phyloP scores from a whole-genome alignment of 2,329 filamentous ascomycete genomes.

The Fusarium sarcochroum region DNA sequence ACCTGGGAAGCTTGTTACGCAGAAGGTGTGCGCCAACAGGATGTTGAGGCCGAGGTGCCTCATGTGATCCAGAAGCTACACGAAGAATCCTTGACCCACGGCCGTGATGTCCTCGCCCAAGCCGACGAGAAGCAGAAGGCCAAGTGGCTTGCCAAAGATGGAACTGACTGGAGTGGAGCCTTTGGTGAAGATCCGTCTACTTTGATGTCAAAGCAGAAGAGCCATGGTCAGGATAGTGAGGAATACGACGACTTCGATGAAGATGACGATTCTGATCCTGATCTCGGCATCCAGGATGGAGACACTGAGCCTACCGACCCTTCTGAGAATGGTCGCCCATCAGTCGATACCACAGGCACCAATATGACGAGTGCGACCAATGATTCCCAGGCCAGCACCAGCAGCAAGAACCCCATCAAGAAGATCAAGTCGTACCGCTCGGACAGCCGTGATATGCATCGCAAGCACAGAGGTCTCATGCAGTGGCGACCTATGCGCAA shows the following conservation, averaged over 20 bases:
- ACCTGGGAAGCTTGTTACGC: slow-evolving; percentile 93
- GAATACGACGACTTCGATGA: slow-evolving; percentile 59
- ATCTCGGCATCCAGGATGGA: slow-evolving; percentile 73
- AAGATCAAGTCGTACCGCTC: slow-evolving; percentile 74
- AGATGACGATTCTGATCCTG: slow-evolving; percentile 58
- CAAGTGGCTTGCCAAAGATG: slow-evolving; percentile 84
- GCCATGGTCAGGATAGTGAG: slow-evolving; percentile 53
- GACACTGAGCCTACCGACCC: slow-evolving; percentile 50
- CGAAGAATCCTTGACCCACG: slow-evolving; percentile 82
- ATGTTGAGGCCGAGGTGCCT: slow-evolving; percentile 81
- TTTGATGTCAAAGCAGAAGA: slow-evolving; percentile 55
- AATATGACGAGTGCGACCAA: slow-evolving; percentile 52
- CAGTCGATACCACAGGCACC: slow-evolving; percentile 55
- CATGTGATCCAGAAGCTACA: slow-evolving; percentile 81
- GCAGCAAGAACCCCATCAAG: slow-evolving; percentile 67
- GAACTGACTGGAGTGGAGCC: slow-evolving; percentile 88
- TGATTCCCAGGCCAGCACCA: slow-evolving; percentile 52
- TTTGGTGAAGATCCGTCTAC: slow-evolving; percentile 82
- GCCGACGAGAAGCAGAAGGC: slow-evolving; percentile 79
- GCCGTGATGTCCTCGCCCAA: slow-evolving; percentile 83
- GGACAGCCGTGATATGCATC: slow-evolving; percentile 80
- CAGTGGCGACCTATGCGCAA: slow-evolving; percentile 95
- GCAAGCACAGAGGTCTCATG: slow-evolving; percentile 92
- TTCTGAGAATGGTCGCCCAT: slow-evolving; percentile 52
- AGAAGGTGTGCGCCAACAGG: slow-evolving; percentile 83